phyloP scores from a whole-genome alignment of 768 basidiomycete genomes.

The Kwoniella mangroviensis region DNA sequence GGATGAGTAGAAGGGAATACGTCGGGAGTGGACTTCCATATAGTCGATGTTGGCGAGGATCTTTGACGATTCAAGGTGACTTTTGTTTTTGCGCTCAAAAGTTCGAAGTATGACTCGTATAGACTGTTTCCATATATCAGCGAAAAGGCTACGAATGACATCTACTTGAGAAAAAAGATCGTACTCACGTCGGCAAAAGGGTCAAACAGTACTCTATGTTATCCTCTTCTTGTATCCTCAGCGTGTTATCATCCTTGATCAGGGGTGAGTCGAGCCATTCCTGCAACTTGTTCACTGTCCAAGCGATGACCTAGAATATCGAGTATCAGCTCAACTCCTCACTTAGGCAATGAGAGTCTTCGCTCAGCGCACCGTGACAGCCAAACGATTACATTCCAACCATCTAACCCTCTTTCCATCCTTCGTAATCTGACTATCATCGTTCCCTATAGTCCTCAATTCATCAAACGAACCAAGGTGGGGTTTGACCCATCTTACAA shows the following conservation, averaged over 20 bases:
- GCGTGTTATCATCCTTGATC: conserved; percentile 66
- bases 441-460: conserved; percentile 62
- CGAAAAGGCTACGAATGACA: conserved; percentile 8
- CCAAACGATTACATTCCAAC: conserved; percentile 88
- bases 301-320: conserved; percentile 44
- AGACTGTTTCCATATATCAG: conserved; percentile 62
- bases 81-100: conserved; percentile 70
- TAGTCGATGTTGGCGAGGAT: conserved; percentile 57
- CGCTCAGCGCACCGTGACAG: conserved; percentile 71
- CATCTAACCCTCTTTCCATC: conserved; percentile 81
- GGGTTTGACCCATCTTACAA: conserved; percentile 92
- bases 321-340: background rate
- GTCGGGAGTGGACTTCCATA: conserved; percentile 68
- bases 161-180: background rate
- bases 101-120: conserved; percentile 84
- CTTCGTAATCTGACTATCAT: conserved; percentile 69
- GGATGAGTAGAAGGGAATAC: conserved; percentile 95
- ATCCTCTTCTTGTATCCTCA: conserved; percentile 80
- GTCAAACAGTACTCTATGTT: conserved; percentile 85
- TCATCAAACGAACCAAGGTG: conserved; percentile 93
- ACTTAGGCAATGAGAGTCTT: too few species aligned
- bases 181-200: conserved; percentile 75
- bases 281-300: conserved; percentile 85
- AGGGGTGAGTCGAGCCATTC: conserved; percentile 73
- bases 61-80: conserved; percentile 73